These are phyloP conservation scores for Tuber borchii DNA, from an alignment of 495 filamentous ascomycete species.

Conservation along the genomic window DNA sequence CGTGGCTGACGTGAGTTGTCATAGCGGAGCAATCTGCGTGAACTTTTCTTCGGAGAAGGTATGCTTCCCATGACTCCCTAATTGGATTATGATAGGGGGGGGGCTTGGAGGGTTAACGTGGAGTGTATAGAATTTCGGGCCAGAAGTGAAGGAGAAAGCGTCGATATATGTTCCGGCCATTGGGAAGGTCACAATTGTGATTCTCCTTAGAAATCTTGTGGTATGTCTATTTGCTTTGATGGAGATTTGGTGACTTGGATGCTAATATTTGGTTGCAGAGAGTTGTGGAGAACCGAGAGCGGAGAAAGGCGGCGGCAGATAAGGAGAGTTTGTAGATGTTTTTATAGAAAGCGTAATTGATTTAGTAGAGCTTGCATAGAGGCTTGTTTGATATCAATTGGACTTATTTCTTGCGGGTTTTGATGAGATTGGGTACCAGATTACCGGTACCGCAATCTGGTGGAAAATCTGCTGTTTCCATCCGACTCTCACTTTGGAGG, in stretches of 20 bases:
- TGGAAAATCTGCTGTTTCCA: neutral
- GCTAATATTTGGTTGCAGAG: slow-evolving; percentile 12
- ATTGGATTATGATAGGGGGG: slow-evolving; percentile 6
- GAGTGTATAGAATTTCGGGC: slow-evolving; percentile 70
- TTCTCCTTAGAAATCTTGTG: slow-evolving; percentile 80
- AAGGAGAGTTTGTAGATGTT: neutral
- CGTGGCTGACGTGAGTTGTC: neutral
- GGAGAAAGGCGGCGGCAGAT: neutral
- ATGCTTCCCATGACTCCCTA: neutral
- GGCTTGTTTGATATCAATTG: neutral
- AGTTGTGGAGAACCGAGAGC: slow-evolving; percentile 24
- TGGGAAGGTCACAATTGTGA: slow-evolving; percentile 93
- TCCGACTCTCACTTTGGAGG: neutral
- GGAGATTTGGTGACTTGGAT: neutral
- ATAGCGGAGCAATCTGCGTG: slow-evolving; percentile 75
- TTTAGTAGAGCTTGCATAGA: neutral
- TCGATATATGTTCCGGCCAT: slow-evolving; percentile 96
- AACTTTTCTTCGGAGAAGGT: slow-evolving; percentile 94
- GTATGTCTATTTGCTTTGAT: slow-evolving; percentile 48
- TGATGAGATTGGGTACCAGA: neutral
- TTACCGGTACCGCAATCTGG: neutral
- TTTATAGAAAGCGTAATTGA: neutral
- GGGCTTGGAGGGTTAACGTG: slow-evolving; percentile 9
- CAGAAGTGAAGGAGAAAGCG: slow-evolving; percentile 82
- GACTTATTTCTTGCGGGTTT: neutral